Evolutionary conservation across 805 yeast species (phyloP), one percentile per base, ranked within the genome.

Genomic region (Pichia heedii): DNA sequence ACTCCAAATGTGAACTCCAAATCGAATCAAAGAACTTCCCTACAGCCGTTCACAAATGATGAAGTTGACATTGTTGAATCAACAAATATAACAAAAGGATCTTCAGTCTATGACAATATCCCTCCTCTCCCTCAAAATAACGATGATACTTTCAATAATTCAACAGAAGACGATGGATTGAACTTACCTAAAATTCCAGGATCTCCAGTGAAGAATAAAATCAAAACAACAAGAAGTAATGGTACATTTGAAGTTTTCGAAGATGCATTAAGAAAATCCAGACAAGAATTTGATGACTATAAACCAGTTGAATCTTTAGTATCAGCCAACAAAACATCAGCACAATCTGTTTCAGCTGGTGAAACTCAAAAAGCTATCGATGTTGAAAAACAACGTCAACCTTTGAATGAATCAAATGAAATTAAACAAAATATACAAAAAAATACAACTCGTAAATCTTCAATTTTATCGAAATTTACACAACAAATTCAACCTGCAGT

Each of bases 141-240:
- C 1, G 57, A 59, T 22, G 76, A 71, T 48, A 68, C 77, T 1
- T 65, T 71, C 57, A 65, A 67, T 22, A 67, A 74, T 33, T 62
- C 64, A 3, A 18, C 34, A 16, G 34, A 15, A 3, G 65, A 58
- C 15, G 65, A 57, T 36, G 63, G 63, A 42, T 65, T 72, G 48
- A 69, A 70, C 51, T 56, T 76, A 45, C 81, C 81, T 8, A 71
- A 71, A 34, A 67, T 65, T 43, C 68, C 69, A 15, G 62, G 61
- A 11, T 63, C 68, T 15, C 68, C 65, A 46, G 56, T 62, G 29
- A 63, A 62, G 48, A 55, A 54, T 27, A 57, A 53, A 18, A 40
- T 41, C n/a, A 46, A 33, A 21, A 42, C 51, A 37, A 48, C 54
- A 32, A 47, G 48, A 33, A 49, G 53, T 9, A 44, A 50, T 46